phyloP scores from a whole-genome alignment of 768 basidiomycete species.

The Kwoniella shandongensis region DNA sequence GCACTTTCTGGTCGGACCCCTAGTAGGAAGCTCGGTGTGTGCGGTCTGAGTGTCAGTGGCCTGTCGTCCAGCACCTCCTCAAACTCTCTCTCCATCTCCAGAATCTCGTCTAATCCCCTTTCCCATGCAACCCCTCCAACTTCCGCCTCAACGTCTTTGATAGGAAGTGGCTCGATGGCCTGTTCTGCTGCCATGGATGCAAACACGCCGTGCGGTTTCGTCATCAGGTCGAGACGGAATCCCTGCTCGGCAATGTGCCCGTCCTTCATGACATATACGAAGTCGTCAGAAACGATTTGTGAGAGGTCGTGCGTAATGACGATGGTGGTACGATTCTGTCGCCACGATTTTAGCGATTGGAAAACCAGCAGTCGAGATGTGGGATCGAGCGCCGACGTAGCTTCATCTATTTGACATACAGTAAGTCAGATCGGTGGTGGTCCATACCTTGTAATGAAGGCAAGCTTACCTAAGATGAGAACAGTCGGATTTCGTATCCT shows the following conservation, averaged over 20 bases:
- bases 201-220: conserved; percentile 63
- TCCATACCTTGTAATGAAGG: no score
- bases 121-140: conserved; percentile 8
- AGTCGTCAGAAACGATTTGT: conserved; percentile 72
- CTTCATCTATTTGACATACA: conserved; percentile 54
- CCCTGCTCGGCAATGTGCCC: conserved; percentile 84
- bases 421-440: no score
- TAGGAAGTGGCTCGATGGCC: conserved; percentile 54
- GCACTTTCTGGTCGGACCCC: conserved; percentile 31
- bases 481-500: conserved; percentile 80
- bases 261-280: conserved; percentile 85
- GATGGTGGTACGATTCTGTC: conserved; percentile 77
- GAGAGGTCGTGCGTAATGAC: conserved; percentile 95
- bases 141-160: conserved; percentile 48
- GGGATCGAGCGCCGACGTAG: conserved; percentile 68
- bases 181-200: conserved; percentile 66
- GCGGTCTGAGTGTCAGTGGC: conserved; percentile 6
- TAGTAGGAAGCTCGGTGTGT: conserved; percentile 26
- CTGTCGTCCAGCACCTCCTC: conserved; percentile 24
- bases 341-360: conserved; percentile 64
- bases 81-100: conserved; percentile 60
- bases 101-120: conserved; percentile 57
- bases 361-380: conserved; percentile 84
- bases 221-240: conserved; percentile 74
- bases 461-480: conserved; percentile 72